A percentile compares a stretch with the other conserved stretches of the same genome.
Evolutionary conservation across 176 grass and related monocot genomes (phyloP).

Genomic region (Juncus inflexus): DNA sequence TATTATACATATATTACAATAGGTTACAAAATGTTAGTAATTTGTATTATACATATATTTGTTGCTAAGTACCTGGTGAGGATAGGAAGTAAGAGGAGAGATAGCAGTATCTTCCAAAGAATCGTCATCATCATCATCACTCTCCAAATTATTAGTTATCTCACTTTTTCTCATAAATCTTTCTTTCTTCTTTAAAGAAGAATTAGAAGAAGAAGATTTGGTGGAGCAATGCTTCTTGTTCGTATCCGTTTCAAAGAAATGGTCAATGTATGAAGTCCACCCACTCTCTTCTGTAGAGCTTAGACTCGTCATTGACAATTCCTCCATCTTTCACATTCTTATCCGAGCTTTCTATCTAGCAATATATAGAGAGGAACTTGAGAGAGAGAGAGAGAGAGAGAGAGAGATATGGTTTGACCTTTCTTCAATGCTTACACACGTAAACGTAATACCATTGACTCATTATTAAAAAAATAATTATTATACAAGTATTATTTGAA

Average conservation of each 20-base stretch:
- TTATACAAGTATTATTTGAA: too few relatives aligned
- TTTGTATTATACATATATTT: too few relatives aligned
- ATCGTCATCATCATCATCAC: conserved; percentile 37
- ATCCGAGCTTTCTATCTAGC: background rate
- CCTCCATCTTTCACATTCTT: conserved; percentile 9
- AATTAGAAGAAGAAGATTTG: background rate
- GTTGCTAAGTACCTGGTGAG: conserved; percentile 16
- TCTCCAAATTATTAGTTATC: too few relatives aligned
- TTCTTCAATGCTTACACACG: conserved; percentile 11
- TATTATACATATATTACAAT: too few relatives aligned
- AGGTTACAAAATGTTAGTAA: too few relatives aligned
- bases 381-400: conserved; percentile 14
- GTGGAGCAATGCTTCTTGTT: conserved; percentile 7
- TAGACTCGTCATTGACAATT: background rate
- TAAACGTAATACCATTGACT: too few relatives aligned
- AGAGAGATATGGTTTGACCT: conserved; percentile 21
- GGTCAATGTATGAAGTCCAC: conserved; percentile 66
- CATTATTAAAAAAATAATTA: too few relatives aligned
- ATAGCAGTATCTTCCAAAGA: conserved; percentile 68
- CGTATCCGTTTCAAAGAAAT: conserved; percentile 26
- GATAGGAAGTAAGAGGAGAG: conserved; percentile 33
- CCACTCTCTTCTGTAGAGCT: conserved; percentile 46
- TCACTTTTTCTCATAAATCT: too few relatives aligned
- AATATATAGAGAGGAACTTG: background rate
- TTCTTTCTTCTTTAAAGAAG: background rate